These are phyloP conservation scores for Chloranthus sessilifolius DNA, from an alignment of 164 flowering plant species.

Conservation along the genomic window DNA sequence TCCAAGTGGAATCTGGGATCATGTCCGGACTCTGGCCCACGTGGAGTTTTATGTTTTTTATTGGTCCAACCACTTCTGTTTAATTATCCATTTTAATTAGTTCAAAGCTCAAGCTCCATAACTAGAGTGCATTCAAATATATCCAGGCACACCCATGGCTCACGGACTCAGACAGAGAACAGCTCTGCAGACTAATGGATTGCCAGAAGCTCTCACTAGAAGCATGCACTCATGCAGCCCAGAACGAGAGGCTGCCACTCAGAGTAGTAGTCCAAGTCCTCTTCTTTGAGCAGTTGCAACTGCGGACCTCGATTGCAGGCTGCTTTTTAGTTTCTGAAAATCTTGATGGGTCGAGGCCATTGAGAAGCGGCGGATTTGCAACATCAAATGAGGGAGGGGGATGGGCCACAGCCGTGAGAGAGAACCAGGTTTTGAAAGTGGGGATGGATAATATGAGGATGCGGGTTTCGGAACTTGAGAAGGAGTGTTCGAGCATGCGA, in stretches of 20 bases:
- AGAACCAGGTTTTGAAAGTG: slow-evolving; percentile 89
- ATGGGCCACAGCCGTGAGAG: slow-evolving; percentile 73
- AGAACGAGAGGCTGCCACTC: slow-evolving; percentile 88
- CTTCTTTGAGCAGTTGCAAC: slow-evolving; percentile 94
- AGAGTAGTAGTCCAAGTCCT: slow-evolving; percentile 91
- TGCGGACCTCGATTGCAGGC: slow-evolving; percentile 85
- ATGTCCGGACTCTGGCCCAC: too few species aligned
- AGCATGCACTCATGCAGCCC: slow-evolving; percentile 98
- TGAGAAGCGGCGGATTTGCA: slow-evolving; percentile 56
- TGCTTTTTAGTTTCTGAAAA: slow-evolving; percentile 92
- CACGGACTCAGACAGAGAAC: slow-evolving; percentile 80
- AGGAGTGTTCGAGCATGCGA: slow-evolving; percentile 83
- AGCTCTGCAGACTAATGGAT: slow-evolving; percentile 84
- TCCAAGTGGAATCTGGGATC: too few species aligned
- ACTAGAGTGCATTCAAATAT: too few species aligned
- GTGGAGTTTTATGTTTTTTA: too few species aligned
- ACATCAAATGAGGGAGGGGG: slow-evolving; percentile 61
- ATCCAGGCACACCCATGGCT: slow-evolving; percentile 94
- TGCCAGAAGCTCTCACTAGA: slow-evolving; percentile 96
- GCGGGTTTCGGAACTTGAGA: slow-evolving; percentile 88
- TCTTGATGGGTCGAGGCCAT: slow-evolving; percentile 76
- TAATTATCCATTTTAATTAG: too few species aligned
- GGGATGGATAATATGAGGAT: slow-evolving; percentile 92
- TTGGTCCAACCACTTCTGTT: too few species aligned
- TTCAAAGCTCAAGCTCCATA: too few species aligned